Conservation (phyloP, 306 rosid species). For the Elaeagnus macrophylla region DNA sequence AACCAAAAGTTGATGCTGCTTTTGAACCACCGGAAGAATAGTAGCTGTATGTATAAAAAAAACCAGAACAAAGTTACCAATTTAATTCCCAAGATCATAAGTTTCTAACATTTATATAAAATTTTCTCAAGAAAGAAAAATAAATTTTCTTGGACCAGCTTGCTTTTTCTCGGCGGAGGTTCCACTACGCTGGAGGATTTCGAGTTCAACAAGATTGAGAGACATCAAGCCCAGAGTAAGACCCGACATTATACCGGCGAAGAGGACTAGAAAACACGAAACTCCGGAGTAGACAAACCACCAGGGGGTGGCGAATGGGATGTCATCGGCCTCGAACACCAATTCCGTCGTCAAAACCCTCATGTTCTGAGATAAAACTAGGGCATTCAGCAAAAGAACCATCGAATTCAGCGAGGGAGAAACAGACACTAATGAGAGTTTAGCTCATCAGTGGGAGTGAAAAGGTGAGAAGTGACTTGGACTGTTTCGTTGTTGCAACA, state of each 20-base stretch:
- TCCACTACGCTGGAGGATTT: slow-evolving; percentile 71
- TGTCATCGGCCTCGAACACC: slow-evolving; percentile 44
- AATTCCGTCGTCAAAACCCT: slow-evolving; percentile 14
- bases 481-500: no score
- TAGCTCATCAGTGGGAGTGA: no score
- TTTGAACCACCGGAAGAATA: slow-evolving; percentile 64
- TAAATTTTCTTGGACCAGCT: slow-evolving; percentile 47
- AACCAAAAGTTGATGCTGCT: slow-evolving; percentile 83
- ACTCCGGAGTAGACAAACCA: slow-evolving; percentile 70
- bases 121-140: not conserved
- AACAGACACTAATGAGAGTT: not conserved
- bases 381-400: slow-evolving; percentile 17
- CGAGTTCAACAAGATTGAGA: slow-evolving; percentile 64
- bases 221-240: slow-evolving; percentile 86
- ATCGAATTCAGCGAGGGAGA: not conserved
- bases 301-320: slow-evolving; percentile 43
- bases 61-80: not conserved
- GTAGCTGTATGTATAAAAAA: slow-evolving; percentile 32
- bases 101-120: no score
- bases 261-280: slow-evolving; percentile 49
- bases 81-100: no score
- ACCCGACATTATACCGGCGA: slow-evolving; percentile 95
- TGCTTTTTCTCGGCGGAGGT: slow-evolving; percentile 56
- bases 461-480: no score
- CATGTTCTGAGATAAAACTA: slow-evolving; percentile 8